These are phyloP conservation scores for Mycocalia duriaeana DNA, from an alignment of 1,284 basidiomycete species.

Conservation along the genomic window DNA sequence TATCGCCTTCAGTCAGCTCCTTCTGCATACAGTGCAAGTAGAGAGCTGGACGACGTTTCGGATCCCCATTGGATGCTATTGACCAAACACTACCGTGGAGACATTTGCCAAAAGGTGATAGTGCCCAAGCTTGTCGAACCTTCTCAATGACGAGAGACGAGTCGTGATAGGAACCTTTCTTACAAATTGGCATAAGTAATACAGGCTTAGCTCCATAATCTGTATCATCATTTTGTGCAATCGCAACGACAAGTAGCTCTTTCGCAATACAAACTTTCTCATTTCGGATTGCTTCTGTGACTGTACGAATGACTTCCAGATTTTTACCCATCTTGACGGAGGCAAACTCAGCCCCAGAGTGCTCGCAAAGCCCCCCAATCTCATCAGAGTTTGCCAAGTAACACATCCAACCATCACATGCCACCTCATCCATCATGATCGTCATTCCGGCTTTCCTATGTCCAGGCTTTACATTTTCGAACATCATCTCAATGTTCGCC, in stretches of 20 bases:
- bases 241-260: conserved; percentile 11
- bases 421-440: conserved; percentile 14
- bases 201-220: conserved; percentile 14
- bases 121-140: conserved; percentile 16
- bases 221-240: conserved; percentile 8
- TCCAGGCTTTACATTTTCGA: conserved; percentile 3
- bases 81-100: conserved; percentile 18
- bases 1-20: conserved; percentile 4
- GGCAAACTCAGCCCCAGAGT: conserved; percentile 5
- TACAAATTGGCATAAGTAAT: conserved; percentile 15
- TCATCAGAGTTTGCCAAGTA: conserved; percentile 13
- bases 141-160: conserved; percentile 13
- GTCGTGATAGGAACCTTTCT: conserved; percentile 8
- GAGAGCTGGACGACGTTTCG: conserved; percentile 16
- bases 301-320: conserved; percentile 3
- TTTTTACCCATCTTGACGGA: conserved; percentile 14
- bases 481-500: conserved; percentile 14
- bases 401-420: conserved; percentile 11
- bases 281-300: conserved; percentile 7
- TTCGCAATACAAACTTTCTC: conserved; percentile 12
- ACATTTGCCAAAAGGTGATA: conserved; percentile 16
- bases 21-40: conserved; percentile 18
- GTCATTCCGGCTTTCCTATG: conserved; percentile 7
- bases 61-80: conserved; percentile 23
- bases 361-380: conserved; percentile 14